Evolutionary conservation across 441 rosid genomes (phyloP).

Genomic region (Eruca vesicaria): DNA sequence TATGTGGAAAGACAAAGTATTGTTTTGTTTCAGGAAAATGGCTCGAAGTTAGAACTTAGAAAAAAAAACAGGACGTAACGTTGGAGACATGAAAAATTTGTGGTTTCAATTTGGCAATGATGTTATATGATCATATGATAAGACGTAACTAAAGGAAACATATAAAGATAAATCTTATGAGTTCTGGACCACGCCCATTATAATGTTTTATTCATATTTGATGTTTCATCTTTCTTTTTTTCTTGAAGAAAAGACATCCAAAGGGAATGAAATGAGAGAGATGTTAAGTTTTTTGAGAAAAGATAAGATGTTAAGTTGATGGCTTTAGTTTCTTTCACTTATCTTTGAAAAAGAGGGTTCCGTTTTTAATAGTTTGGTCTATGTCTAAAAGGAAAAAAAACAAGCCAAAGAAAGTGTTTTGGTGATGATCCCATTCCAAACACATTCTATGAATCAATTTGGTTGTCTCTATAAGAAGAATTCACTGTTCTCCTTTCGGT

Average conservation of each 20-base stretch:
- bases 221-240: constrained; percentile 18
- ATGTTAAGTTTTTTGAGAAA: constrained; percentile 21
- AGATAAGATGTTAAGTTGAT: constrained; percentile 22
- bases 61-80: constrained; percentile 3
- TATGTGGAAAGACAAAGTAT: neutral
- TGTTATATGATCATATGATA: constrained; percentile 16
- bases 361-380: constrained; percentile 15
- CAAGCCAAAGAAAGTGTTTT: constrained; percentile 1
- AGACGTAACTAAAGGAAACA: constrained; percentile 8
- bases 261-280: constrained; percentile 30
- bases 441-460: constrained; percentile 17
- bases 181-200: constrained; percentile 27
- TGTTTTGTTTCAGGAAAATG: neutral
- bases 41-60: neutral
- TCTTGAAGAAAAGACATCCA: constrained; percentile 14
- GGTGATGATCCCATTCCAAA: constrained; percentile 20
- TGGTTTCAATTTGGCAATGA: constrained; percentile 24
- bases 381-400: constrained; percentile 12
- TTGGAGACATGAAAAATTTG: constrained; percentile 15
- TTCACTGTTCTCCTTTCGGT: constrained; percentile 25
- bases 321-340: constrained; percentile 6
- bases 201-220: constrained; percentile 18
- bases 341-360: neutral
- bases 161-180: constrained; percentile 16
- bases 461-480: constrained; percentile 15